Base-by-base conservation (phyloP, 2,329 filamentous ascomycete genomes). In the Trichothecium roseum region DNA sequence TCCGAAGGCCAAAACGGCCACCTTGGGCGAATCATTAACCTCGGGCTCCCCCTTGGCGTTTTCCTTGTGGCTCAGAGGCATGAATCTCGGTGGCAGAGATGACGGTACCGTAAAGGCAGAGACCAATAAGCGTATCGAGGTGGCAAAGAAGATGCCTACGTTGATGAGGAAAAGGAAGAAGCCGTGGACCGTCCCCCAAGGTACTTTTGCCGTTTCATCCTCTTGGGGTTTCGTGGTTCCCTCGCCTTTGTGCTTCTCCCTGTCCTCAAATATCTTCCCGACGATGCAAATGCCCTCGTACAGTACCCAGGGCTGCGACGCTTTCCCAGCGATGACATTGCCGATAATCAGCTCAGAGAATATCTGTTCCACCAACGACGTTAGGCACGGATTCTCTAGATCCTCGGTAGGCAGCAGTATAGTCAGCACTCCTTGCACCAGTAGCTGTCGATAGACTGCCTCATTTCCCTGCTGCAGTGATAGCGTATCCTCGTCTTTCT, bases 401-500 rank as follows among this genome's bases (percentile, higher is more conserved):
- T 96, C 89, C 51, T 96, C 89, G 13, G 87, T 91, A 8, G 91
- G 91, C 15, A 98, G 69, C 13, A 98, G 71, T 35, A 94, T 69
- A 17, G 85, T 81, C 42, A 98, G 65, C 27, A 87, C 69, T 20
- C 81, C 84, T 51, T 88, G 79, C 13, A 88, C 81, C n/a, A 96
- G 68, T 38, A 96, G 66, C 52, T 94, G 85, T 47, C 89, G 82
- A 66, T 95, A 96, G 31, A 76, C 69, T 18, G 71, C 69, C 62
- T 96, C 91, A 50, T 87, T 89, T 41, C 81, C 73, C 38, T 67
- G 64, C 61, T 94, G 87, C 37, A 74, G 64, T 39, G 66, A 54
- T 32, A 68, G 54, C 30, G 68, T 68, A 16, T 62, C 57, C 18
- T 67, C 59, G 42, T 74, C 64, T 6, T n/a, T n/a, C 27, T 62